Percentiles rank a stretch among this genome's conserved stretches.
phyloP scores from a whole-genome alignment of 169 alveolate species.

The Plasmodium falciparum region DNA sequence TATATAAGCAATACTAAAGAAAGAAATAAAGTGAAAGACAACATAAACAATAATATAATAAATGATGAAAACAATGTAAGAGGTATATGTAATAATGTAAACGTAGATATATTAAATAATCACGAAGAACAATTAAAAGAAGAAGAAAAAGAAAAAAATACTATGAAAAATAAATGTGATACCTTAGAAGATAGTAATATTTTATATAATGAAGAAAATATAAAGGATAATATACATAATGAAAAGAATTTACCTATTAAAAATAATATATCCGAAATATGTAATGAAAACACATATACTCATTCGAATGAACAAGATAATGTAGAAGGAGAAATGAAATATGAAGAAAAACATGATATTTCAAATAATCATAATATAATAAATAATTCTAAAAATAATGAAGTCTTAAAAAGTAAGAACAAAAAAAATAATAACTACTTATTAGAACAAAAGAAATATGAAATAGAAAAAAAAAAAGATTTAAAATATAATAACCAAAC shows the following conservation, averaged over 20 bases:
- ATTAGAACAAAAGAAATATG: conserved; percentile 5
- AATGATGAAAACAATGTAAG: background rate
- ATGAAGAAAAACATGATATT: background rate
- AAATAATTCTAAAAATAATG: background rate
- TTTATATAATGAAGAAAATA: background rate
- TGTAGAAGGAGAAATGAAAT: background rate
- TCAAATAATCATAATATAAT: background rate
- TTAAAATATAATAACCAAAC: conserved; percentile 2
- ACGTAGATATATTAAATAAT: background rate
- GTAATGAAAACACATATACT: background rate
- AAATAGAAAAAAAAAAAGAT: conserved; percentile 8
- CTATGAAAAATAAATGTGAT: background rate
- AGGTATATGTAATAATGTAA: background rate
- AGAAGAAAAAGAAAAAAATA: background rate
- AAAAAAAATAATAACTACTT: background rate
- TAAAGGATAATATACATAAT: background rate
- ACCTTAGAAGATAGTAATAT: background rate
- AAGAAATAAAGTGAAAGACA: background rate
- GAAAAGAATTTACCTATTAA: background rate
- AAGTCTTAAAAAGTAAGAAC: background rate
- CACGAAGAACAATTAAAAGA: background rate
- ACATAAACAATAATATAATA: background rate
- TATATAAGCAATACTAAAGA: background rate
- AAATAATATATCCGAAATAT: too few relatives aligned
- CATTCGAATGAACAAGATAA: background rate